Conservation (phyloP, 2,329 filamentous ascomycete species). For the Phaeosphaeriaceae sp. region DNA sequence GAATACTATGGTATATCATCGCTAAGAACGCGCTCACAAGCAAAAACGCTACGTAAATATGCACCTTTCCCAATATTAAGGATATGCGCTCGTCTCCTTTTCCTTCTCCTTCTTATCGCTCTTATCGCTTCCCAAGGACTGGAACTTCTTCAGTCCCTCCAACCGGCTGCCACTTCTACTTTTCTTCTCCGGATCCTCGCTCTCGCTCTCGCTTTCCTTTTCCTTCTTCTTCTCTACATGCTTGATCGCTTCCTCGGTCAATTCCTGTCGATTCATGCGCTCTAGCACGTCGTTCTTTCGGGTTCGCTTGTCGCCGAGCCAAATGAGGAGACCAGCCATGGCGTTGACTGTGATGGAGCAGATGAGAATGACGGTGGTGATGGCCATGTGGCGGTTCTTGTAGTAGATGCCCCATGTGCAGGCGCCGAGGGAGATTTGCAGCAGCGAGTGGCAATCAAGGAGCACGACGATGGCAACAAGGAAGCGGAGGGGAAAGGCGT, state of each 20-base stretch:
- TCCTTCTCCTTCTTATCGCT: conserved; percentile 14
- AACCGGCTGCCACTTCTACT: conserved; percentile 15
- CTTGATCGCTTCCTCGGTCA: conserved; percentile 72
- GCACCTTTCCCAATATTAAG: conserved; percentile 9
- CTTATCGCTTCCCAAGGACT: conserved; percentile 11
- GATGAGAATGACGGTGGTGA: conserved; percentile 83
- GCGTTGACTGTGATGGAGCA: conserved; percentile 82
- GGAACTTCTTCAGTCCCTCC: conserved; percentile 19
- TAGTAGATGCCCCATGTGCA: conserved; percentile 83
- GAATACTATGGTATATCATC: neutral
- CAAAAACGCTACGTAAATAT: neutral
- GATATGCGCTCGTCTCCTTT: conserved; percentile 26
- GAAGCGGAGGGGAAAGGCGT: conserved; percentile 77
- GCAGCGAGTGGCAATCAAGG: conserved; percentile 78
- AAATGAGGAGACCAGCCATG: conserved; percentile 77
- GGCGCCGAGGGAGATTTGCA: conserved; percentile 81
- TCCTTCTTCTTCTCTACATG: conserved; percentile 60
- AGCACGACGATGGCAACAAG: conserved; percentile 81
- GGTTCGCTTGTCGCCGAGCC: conserved; percentile 76
- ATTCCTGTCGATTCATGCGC: conserved; percentile 76
- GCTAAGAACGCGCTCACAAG: neutral
- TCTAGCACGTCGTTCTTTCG: conserved; percentile 87
- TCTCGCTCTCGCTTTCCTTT: conserved; percentile 48
- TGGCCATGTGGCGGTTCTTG: conserved; percentile 70
- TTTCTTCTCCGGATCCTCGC: conserved; percentile 30